A percentile compares a stretch with the other conserved stretches of the same genome.
phyloP scores from a whole-genome alignment of 495 filamentous ascomycete genomes.

The Penicillium subrubescens region DNA sequence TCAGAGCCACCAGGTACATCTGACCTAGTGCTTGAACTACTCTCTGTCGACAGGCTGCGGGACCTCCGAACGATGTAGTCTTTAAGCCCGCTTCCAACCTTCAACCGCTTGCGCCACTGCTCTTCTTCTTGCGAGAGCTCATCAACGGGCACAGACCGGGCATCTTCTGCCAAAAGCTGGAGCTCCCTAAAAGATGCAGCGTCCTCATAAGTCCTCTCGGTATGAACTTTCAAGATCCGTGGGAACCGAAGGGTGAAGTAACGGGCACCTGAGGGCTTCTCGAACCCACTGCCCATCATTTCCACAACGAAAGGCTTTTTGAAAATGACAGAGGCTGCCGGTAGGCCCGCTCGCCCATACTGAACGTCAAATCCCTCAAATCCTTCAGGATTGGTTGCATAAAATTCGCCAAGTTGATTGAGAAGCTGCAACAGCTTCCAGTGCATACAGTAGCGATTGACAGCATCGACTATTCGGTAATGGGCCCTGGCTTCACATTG shows the following conservation, averaged over 20 bases:
- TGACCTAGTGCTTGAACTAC: conserved; percentile 14
- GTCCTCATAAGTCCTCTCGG: conserved; percentile 59
- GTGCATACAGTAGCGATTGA: conserved; percentile 54
- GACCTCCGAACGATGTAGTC: conserved; percentile 34
- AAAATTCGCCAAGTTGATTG: conserved; percentile 53
- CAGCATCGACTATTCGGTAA: conserved; percentile 65
- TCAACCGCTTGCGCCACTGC: conserved; percentile 57
- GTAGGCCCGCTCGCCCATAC: conserved; percentile 30
- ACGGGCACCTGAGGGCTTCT: conserved; percentile 57
- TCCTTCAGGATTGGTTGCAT: conserved; percentile 26
- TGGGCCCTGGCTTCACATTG: conserved; percentile 54
- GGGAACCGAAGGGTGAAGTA: conserved; percentile 67
- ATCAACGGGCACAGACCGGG: conserved; percentile 40
- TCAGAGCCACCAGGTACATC: not conserved
- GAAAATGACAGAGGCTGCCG: conserved; percentile 52
- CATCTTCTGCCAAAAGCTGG: conserved; percentile 53
- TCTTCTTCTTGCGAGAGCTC: conserved; percentile 54
- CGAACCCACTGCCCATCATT: conserved; percentile 64
- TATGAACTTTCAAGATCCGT: conserved; percentile 62
- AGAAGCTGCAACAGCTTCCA: conserved; percentile 50
- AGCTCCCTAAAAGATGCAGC: conserved; percentile 57
- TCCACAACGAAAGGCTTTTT: conserved; percentile 65
- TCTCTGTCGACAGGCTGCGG: conserved; percentile 24
- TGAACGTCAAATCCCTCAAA: conserved; percentile 38
- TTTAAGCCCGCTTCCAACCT: conserved; percentile 41